phyloP scores from a whole-genome alignment of 805 yeast species.

The Kodamaea jinghongensis region DNA sequence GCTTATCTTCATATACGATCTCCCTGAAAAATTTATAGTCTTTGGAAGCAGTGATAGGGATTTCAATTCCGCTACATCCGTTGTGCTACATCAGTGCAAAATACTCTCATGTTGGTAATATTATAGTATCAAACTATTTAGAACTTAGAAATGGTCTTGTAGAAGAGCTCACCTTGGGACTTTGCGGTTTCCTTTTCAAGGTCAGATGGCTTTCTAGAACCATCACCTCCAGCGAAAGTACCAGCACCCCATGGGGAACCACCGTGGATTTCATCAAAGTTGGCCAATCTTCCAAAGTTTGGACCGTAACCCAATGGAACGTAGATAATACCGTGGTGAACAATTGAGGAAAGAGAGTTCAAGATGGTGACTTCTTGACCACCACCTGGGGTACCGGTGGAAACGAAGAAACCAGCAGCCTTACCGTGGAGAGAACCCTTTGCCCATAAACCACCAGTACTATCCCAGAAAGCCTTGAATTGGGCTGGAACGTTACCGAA shows the following conservation, averaged over 20 bases:
- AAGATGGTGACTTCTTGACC: conserved; percentile 75
- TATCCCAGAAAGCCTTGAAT: conserved; percentile 71
- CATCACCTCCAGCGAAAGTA: conserved; percentile 70
- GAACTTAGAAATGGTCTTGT: conserved; percentile 23
- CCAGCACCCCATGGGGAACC: conserved; percentile 89
- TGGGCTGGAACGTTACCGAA: conserved; percentile 81
- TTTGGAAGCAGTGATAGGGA: no score
- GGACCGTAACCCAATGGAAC: conserved; percentile 76
- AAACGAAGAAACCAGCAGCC: conserved; percentile 67
- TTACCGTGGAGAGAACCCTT: conserved; percentile 68
- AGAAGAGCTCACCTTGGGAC: conserved; percentile 67
- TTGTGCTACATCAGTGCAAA: no score
- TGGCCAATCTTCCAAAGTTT: conserved; percentile 50
- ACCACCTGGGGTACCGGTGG: conserved; percentile 76
- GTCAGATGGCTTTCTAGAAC: conserved; percentile 63
- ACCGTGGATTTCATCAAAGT: conserved; percentile 67
- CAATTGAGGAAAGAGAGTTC: conserved; percentile 59
- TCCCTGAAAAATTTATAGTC: no score
- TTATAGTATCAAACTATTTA: no score
- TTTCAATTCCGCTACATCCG: no score
- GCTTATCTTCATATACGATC: no score
- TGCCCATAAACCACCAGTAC: conserved; percentile 80
- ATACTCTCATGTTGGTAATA: no score
- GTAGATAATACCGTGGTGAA: conserved; percentile 77
- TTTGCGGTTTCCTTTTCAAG: conserved; percentile 61